Evolutionary conservation across 176 grass and related monocot species (phyloP).

Genomic region (Phragmites australis): DNA sequence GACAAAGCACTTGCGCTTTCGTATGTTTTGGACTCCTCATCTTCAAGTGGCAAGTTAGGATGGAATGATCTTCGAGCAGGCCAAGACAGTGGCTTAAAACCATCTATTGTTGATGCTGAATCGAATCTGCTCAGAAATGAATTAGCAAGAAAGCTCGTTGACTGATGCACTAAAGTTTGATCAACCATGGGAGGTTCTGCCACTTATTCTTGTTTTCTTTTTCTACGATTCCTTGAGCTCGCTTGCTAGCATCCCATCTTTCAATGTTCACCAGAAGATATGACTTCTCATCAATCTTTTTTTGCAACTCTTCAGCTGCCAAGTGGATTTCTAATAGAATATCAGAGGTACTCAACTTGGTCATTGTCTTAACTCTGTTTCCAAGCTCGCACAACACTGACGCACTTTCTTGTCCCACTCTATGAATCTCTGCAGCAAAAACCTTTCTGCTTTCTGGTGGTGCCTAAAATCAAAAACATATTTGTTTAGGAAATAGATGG

Average conservation of each 20-base stretch:
- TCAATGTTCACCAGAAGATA: conserved; percentile 90
- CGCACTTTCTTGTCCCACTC: conserved; percentile 76
- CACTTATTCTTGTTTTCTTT: conserved; percentile 43
- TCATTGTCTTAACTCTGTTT: conserved; percentile 81
- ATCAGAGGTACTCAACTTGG: conserved; percentile 60
- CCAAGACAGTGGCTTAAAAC: conserved; percentile 54
- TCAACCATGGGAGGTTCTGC: conserved; percentile 48
- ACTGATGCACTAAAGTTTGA: conserved; percentile 42
- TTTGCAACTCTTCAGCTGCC: conserved; percentile 83
- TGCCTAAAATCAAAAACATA: conserved; percentile 54
- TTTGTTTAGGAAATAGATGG: conserved; percentile 6
- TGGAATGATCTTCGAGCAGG: conserved; percentile 73
- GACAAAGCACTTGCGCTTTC: conserved; percentile 96
- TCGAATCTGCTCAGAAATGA: conserved; percentile 55
- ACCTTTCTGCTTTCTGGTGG: conserved; percentile 78
- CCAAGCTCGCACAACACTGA: conserved; percentile 73
- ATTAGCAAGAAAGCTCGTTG: conserved; percentile 53
- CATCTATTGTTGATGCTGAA: conserved; percentile 56
- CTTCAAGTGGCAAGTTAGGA: conserved; percentile 46
- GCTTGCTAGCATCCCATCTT: conserved; percentile 68
- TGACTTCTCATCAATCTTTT: conserved; percentile 86
- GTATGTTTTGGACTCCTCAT: conserved; percentile 73
- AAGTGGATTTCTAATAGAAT: conserved; percentile 70
- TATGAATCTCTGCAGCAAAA: conserved; percentile 69
- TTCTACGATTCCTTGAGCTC: conserved; percentile 52